phyloP scores from a whole-genome alignment of 208 protist species.

The Acanthamoeba rhysodes region DNA sequence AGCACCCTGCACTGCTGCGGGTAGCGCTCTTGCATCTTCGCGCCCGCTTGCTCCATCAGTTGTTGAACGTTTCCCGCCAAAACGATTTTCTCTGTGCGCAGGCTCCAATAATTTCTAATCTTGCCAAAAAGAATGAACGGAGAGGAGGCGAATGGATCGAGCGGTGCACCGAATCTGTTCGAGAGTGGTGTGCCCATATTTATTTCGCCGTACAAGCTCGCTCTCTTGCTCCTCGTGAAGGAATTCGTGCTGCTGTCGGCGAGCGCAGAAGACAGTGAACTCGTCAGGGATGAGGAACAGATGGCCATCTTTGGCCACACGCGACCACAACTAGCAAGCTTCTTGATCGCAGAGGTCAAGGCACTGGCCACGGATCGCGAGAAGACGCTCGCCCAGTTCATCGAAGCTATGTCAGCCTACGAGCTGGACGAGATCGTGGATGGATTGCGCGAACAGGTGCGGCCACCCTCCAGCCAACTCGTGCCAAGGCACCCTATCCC shows the following conservation, averaged over 20 bases:
- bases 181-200: conserved; percentile 21
- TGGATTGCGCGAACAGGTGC: neutral
- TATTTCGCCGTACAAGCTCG: conserved; percentile 23
- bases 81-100: neutral
- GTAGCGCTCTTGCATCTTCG: neutral
- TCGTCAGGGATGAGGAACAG: neutral
- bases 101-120: neutral
- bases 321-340: conserved; percentile 23
- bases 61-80: neutral
- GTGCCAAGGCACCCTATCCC: neutral
- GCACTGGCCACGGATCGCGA: conserved; percentile 26
- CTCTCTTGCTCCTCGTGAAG: neutral
- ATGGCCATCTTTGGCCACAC: neutral
- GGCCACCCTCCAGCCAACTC: neutral
- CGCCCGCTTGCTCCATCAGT: neutral
- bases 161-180: neutral
- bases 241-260: conserved; percentile 58
- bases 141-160: neutral
- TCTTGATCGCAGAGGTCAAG: conserved; percentile 25
- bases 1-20: conserved; percentile 46
- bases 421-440: conserved; percentile 48
- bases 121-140: neutral
- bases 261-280: neutral
- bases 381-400: neutral
- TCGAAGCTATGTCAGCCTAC: neutral